phyloP scores from a whole-genome alignment of 345 rosid genomes.

The Euphorbia pulcherrima region DNA sequence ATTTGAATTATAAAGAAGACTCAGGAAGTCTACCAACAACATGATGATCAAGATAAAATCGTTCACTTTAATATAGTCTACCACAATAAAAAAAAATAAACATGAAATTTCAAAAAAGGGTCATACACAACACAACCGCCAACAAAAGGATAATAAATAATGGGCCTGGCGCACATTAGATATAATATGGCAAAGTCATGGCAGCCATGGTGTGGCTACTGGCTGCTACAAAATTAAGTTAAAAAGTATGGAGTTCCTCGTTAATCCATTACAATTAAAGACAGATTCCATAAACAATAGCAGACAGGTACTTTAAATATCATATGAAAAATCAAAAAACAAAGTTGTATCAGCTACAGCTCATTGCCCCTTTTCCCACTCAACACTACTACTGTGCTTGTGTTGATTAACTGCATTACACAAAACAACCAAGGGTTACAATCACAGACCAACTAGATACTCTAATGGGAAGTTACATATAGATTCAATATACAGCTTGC shows the following conservation, averaged over 20 bases:
- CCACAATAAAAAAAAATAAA: background rate
- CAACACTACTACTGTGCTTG: conserved; percentile 16
- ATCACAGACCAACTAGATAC: too few relatives aligned
- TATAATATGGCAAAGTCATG: conserved; percentile 39
- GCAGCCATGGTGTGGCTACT: conserved; percentile 34
- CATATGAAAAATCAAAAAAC: conserved; percentile 33
- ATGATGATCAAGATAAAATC: background rate
- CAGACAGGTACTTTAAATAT: conserved; percentile 27
- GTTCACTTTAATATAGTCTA: background rate
- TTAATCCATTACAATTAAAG: conserved; percentile 31
- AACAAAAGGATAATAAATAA: conserved; percentile 18
- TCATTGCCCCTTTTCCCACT: conserved; percentile 30
- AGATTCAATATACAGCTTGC: background rate
- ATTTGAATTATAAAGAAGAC: too few relatives aligned
- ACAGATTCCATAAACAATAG: conserved; percentile 19
- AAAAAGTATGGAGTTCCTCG: conserved; percentile 22
- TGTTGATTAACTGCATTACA: conserved; percentile 44
- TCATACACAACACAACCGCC: background rate
- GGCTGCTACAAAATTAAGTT: conserved; percentile 28
- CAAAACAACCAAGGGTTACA: background rate
- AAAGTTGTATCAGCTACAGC: conserved; percentile 30
- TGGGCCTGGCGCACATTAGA: conserved; percentile 46
- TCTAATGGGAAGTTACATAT: background rate
- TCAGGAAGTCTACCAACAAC: too few relatives aligned
- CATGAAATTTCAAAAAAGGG: background rate